phyloP scores from a whole-genome alignment of 192 early-diverging fungal genomes.

The Coemansia sp. region DNA sequence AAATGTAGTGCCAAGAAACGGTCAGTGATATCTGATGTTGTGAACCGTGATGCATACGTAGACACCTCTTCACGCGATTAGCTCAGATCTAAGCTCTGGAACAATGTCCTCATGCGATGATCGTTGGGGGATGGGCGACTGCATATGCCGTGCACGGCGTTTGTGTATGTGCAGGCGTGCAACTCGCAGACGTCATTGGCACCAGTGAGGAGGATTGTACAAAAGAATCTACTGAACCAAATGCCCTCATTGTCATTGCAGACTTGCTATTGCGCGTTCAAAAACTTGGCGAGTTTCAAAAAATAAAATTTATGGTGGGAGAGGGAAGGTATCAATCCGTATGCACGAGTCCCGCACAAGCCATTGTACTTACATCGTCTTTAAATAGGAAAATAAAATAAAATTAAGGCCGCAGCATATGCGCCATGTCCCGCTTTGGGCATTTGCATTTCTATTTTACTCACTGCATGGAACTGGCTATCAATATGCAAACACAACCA shows the following conservation, averaged over 20 bases:
- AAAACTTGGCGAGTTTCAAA: no score
- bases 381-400: neutral
- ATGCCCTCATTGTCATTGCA: neutral
- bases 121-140: neutral
- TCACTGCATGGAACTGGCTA: neutral
- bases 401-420: conserved; percentile 3
- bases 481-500: neutral
- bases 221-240: neutral
- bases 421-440: neutral
- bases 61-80: no score
- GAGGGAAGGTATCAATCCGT: neutral
- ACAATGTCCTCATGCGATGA: neutral
- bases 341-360: neutral
- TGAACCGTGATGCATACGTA: no score
- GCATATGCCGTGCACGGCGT: neutral
- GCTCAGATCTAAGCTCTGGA: neutral
- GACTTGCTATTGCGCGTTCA: no score
- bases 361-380: neutral
- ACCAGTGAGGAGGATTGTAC: neutral
- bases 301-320: neutral
- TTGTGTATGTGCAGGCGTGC: neutral
- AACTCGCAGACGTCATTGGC: neutral
- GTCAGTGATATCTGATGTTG: no score
- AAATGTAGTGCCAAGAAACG: no score
- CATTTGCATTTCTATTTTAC: neutral